phyloP scores from a whole-genome alignment of 805 yeast genomes.

The Candida xiaguanensis region DNA sequence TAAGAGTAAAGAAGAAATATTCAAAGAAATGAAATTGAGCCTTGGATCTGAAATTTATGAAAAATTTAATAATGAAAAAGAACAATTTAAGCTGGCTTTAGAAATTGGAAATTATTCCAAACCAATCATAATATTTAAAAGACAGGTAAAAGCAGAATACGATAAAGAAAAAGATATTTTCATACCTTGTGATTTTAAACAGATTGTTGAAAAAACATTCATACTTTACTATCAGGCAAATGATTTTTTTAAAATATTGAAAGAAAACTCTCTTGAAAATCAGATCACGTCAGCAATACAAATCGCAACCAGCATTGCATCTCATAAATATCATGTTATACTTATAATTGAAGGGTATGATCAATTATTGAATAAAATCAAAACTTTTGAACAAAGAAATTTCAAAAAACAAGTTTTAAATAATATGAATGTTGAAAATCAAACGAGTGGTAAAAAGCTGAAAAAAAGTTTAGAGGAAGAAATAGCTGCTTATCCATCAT shows the following conservation, averaged over 20 bases:
- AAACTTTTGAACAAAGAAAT: constrained; percentile 41
- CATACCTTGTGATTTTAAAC: constrained; percentile 45
- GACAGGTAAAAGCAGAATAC: constrained; percentile 48
- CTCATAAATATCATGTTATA: constrained; percentile 23
- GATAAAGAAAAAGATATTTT: constrained; percentile 47
- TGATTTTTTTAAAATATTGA: constrained; percentile 30
- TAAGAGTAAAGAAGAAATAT: constrained; percentile 47
- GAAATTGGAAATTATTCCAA: constrained; percentile 11
- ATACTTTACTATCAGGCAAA: constrained; percentile 46
- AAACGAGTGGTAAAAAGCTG: constrained; percentile 4
- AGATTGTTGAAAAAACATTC: constrained; percentile 41
- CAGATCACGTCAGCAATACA: constrained; percentile 5
- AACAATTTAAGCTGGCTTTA: constrained; percentile 1
- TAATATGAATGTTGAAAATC: constrained; percentile 10
- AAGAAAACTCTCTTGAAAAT: constrained; percentile 1
- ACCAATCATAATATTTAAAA: constrained; percentile 51
- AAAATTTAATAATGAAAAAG: not conserved
- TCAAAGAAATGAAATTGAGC: constrained; percentile 40
- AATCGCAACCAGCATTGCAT: not conserved
- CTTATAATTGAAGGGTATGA: constrained; percentile 49
- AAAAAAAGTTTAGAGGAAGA: constrained; percentile 6
- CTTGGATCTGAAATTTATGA: constrained; percentile 8
- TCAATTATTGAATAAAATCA: constrained; percentile 42
- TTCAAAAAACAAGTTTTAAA: constrained; percentile 35
- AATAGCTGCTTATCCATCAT: constrained; percentile 11